Evolutionary conservation across 202 grass and related monocot species (phyloP), one percentile per base, ranked within the genome.

Genomic region (Dendrocalamus latiflorus): DNA sequence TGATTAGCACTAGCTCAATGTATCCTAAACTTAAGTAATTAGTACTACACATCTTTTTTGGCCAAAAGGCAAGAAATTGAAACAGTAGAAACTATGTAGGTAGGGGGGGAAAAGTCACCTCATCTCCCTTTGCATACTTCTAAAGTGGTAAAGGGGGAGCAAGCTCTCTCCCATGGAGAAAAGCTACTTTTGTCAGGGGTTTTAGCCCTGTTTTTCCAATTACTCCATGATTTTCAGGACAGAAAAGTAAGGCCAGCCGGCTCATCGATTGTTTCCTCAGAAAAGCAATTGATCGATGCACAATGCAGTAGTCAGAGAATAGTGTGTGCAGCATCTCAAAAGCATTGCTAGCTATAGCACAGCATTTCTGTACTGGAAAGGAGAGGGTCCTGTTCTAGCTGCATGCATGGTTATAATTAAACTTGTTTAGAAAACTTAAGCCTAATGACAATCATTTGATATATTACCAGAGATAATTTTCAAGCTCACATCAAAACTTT

Each of bases 181-280:
- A 88, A 77, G 33, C 7, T 3, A 73, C 83, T 86, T 86, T 79
- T 48, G 79, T 79, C 88, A 86, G 88, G 83, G 42, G 41, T 77
- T 76, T 81, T 70, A 17, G 38, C 48, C n/a, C 28, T 45, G 7
- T 38, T 74, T 28, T 8, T 17, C 67, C 65, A 51, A 86, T 86
- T 68, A 53, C 78, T 86, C 75, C 59, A 67, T 78, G 73, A 60
- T 89, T 86, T 89, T 77, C 74, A 54, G 41, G 74, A 36, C 74
- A 15, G 42, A 12, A 68, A 60, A 51, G 0, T 6, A 16, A 48
- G 63, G 76, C 26, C 22, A n/a, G n/a, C n/a, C n/a, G 7, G 37
- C 68, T 66, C 84, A 75, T 86, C 28, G 63, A 75, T 68, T 53
- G 78, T 16, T 83, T 78, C 60, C 68, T 83, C 59, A 59, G 50